A percentile compares a stretch with the other conserved stretches of the same genome.
Evolutionary conservation across 2,329 filamentous ascomycete genomes (phyloP).

Genomic region (Fusarium gaditjirri): DNA sequence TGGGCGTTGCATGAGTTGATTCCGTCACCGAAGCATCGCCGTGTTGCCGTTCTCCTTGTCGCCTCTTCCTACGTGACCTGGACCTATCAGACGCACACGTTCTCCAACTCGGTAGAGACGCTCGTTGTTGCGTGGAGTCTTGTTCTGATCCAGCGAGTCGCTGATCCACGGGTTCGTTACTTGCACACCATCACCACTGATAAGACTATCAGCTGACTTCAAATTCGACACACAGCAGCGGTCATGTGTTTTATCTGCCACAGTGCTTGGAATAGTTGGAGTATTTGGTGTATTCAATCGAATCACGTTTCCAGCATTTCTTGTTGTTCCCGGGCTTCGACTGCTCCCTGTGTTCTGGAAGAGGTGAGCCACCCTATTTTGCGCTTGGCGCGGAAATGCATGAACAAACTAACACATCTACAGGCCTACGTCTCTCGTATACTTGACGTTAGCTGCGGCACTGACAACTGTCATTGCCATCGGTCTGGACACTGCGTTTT

Average conservation of each 20-base stretch:
- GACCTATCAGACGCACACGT: constrained; percentile 98
- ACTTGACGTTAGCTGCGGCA: constrained; percentile 72
- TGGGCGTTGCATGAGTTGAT: constrained; percentile 97
- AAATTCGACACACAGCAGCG: constrained; percentile 65
- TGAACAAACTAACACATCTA: constrained; percentile 35
- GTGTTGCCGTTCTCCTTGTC: constrained; percentile 81
- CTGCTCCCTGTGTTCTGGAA: constrained; percentile 86
- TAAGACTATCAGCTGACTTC: constrained; percentile 34
- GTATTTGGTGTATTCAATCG: constrained; percentile 94
- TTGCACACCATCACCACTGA: constrained; percentile 3
- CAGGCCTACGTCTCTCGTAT: constrained; percentile 69
- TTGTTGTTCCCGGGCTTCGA: constrained; percentile 84
- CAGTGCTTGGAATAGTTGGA: constrained; percentile 80
- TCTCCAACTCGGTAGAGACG: constrained; percentile 97
- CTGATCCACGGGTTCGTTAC: constrained; percentile 75
- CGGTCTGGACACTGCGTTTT: constrained; percentile 86
- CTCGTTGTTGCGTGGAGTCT: constrained; percentile 92
- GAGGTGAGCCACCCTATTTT: constrained; percentile 66
- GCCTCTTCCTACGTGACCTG: constrained; percentile 98
- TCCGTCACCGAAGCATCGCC: constrained; percentile 75
- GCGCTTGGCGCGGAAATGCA: constrained; percentile 17
- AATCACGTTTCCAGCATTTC: constrained; percentile 95
- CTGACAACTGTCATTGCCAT: constrained; percentile 79
- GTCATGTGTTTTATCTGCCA: constrained; percentile 79
- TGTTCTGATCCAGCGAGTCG: constrained; percentile 88